phyloP scores from a whole-genome alignment of 768 basidiomycete genomes.

The Rhizopogon sp. region DNA sequence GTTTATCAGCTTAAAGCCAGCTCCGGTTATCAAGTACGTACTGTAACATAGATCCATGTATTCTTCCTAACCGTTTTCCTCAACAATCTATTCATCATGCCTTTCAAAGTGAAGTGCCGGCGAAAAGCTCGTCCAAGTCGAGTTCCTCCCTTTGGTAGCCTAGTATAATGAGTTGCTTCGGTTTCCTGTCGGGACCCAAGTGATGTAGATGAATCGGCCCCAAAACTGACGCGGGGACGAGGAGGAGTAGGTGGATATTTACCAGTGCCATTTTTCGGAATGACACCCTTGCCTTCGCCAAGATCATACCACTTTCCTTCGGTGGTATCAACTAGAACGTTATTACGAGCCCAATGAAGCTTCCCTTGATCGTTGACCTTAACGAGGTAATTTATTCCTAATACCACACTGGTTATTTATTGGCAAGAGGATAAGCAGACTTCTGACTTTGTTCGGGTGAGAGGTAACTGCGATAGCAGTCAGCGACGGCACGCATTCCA shows the following conservation, averaged over 20 bases:
- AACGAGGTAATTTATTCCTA: slow-evolving; percentile 62
- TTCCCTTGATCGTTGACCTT: slow-evolving; percentile 48
- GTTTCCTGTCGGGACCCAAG: slow-evolving; percentile 16
- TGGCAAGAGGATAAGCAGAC: background rate
- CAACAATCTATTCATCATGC: slow-evolving; percentile 47
- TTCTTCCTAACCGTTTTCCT: slow-evolving; percentile 54
- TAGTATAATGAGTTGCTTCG: slow-evolving; percentile 41
- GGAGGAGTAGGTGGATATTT: slow-evolving; percentile 5
- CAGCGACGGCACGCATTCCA: background rate
- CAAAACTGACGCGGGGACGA: slow-evolving; percentile 16
- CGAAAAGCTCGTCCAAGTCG: slow-evolving; percentile 34
- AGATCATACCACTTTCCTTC: slow-evolving; percentile 60
- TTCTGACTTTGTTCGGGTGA: slow-evolving; percentile 50
- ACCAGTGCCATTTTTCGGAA: slow-evolving; percentile 22
- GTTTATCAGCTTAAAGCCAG: background rate
- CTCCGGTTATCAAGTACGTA: slow-evolving; percentile 16
- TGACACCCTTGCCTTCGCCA: slow-evolving; percentile 49
- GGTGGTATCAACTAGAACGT: slow-evolving; percentile 55
- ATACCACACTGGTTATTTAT: background rate
- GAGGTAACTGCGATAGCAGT: slow-evolving; percentile 39
- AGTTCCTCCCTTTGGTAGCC: slow-evolving; percentile 24
- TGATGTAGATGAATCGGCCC: slow-evolving; percentile 11
- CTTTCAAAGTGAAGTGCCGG: slow-evolving; percentile 44
- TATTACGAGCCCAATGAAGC: slow-evolving; percentile 53
- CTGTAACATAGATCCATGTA: slow-evolving; percentile 68